Evolutionary conservation across 2,329 filamentous ascomycete genomes (phyloP).

Genomic region (Cytospora piceae): DNA sequence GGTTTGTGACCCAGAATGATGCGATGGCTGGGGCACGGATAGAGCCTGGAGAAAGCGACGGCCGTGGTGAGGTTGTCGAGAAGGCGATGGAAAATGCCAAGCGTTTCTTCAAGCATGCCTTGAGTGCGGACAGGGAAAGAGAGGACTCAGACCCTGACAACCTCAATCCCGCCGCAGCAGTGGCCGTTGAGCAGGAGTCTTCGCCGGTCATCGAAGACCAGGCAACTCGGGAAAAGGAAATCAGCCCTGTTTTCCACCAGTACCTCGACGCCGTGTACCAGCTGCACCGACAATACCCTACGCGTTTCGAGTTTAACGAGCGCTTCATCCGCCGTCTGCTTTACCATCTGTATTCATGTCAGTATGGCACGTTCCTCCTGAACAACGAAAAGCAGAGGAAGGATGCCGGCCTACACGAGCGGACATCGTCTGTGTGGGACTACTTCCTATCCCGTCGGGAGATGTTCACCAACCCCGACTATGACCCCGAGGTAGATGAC

Average conservation of each 20-base stretch:
- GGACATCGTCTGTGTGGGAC: conserved; percentile 89
- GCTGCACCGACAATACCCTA: conserved; percentile 80
- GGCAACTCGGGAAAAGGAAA: conserved; percentile 82
- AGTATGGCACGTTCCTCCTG: conserved; percentile 95
- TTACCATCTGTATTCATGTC: conserved; percentile 93
- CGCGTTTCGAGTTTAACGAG: conserved; percentile 94
- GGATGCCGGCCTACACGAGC: conserved; percentile 68
- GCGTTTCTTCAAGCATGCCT: conserved; percentile 85
- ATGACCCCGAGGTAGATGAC: conserved; percentile 76
- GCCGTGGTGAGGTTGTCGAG: conserved; percentile 75
- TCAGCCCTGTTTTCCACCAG: conserved; percentile 95
- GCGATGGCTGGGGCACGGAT: conserved; percentile 66
- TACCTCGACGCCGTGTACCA: conserved; percentile 96
- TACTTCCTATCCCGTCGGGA: conserved; percentile 83
- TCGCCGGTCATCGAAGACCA: conserved; percentile 55
- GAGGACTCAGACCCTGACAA: conserved; percentile 65
- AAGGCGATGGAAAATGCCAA: conserved; percentile 83
- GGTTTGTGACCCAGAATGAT: conserved; percentile 89
- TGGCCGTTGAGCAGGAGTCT: conserved; percentile 32
- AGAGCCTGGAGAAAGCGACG: conserved; percentile 64
- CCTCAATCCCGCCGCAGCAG: conserved; percentile 40
- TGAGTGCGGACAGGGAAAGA: conserved; percentile 62
- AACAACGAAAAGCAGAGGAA: conserved; percentile 90
- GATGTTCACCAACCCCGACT: conserved; percentile 83
- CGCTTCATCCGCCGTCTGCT: conserved; percentile 85